A percentile compares a stretch with the other conserved stretches of the same genome.
Evolutionary conservation across 2,329 filamentous ascomycete species (phyloP).

Genomic region (Ascosphaera acerosa): DNA sequence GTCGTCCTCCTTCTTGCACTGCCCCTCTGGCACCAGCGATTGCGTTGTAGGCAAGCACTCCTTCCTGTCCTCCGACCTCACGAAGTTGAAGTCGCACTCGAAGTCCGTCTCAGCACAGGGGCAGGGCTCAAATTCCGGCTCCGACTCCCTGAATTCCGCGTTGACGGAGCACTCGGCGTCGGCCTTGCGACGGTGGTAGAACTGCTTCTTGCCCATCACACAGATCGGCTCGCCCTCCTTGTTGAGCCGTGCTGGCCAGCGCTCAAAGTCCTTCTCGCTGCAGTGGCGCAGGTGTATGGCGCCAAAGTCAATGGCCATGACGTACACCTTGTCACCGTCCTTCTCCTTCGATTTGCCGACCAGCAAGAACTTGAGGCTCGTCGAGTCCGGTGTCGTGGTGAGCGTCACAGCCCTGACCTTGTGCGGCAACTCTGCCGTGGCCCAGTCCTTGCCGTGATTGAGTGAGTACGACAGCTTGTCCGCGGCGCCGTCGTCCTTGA

Average conservation of each 20-base stretch:
- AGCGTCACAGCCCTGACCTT: slow-evolving; percentile 47
- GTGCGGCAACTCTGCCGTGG: slow-evolving; percentile 39
- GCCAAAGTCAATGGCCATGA: slow-evolving; percentile 63
- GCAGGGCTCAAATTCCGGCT: slow-evolving; percentile 45
- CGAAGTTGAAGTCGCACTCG: slow-evolving; percentile 90
- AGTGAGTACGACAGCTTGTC: slow-evolving; percentile 48
- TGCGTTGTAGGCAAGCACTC: slow-evolving; percentile 41
- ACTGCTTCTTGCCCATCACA: slow-evolving; percentile 89
- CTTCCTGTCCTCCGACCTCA: slow-evolving; percentile 36
- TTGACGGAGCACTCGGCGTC: slow-evolving; percentile 63
- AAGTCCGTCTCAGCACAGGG: slow-evolving; percentile 67
- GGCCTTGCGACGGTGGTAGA: slow-evolving; percentile 62
- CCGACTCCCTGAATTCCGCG: slow-evolving; percentile 58
- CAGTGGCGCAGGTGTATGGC: slow-evolving; percentile 61
- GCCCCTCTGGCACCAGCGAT: slow-evolving; percentile 40
- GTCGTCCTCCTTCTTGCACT: slow-evolving; percentile 45
- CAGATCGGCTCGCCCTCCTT: slow-evolving; percentile 60
- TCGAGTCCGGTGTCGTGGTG: slow-evolving; percentile 79
- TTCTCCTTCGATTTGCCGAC: slow-evolving; percentile 33
- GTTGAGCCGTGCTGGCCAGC: slow-evolving; percentile 67
- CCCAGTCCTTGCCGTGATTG: slow-evolving; percentile 72
- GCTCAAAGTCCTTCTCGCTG: slow-evolving; percentile 43
- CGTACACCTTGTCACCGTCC: slow-evolving; percentile 27
- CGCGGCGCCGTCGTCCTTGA: slow-evolving; percentile 40
- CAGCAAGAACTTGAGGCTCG: slow-evolving; percentile 71